Evolutionary conservation across 2,329 filamentous ascomycete species (phyloP), one percentile per base, ranked within the genome.

Genomic region (Pseudophaeomoniella oleicola): DNA sequence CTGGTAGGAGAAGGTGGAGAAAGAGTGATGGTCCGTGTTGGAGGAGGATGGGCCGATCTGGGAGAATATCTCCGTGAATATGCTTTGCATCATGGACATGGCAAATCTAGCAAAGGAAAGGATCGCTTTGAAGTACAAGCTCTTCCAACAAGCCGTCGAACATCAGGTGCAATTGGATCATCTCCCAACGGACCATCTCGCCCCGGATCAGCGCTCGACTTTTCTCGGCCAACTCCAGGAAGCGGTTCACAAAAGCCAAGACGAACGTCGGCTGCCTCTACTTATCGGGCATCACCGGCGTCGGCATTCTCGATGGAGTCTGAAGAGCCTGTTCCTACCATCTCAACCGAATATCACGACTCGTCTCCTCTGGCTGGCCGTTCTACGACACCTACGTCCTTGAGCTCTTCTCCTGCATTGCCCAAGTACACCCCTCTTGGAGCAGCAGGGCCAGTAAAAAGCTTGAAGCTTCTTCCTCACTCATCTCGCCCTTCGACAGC

Each of bases 41-140:
- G 90, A 10, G 90, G 90, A 40, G 90, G 90, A n/a, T 98, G 90
- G 90, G 86, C 87, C 11, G 90, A 98, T 56, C 66, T 98, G 14
- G 88, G 82, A 27, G 90, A 96, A 56, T 98, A 94, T 52, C 68
- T 98, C 30, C 81, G 86, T 47, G 85, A 94, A 55, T 98, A 94
- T 50, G 87, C 86, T 5, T 76, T 78, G 40, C 90, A 98, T 53
- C 90, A 98, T 54, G 82, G 83, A 31, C 78, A 44, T 13, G 42
- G 83, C n/a, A 76, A 72, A 32, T 66, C 70, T 18, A 9, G 9
- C 22, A 65, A 71, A 14, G 67, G 64, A 17, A 71, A 73, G 27
- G 64, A 64, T 10, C 62, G 61, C 22, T 63, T 76, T 11, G 71
- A 77, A 44, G 62, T 76, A 48, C 42, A 27, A 37, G 51, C 10